Percentiles rank a stretch among this genome's conserved stretches.
These are phyloP conservation scores for Suillus sp. DNA, from an alignment of 768 basidiomycete genomes.

Conservation along the genomic window DNA sequence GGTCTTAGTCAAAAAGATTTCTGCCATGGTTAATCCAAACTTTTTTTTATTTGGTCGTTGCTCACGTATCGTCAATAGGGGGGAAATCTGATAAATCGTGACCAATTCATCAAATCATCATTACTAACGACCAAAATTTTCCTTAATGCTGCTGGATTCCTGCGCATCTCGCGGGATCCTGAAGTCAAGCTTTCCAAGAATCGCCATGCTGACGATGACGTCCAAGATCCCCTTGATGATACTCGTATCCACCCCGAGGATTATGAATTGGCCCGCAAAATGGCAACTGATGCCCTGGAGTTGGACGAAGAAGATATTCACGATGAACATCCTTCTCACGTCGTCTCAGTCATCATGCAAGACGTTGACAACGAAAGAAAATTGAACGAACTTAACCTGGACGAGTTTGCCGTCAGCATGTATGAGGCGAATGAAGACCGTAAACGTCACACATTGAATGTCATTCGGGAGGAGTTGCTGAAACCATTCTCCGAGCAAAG, in stretches of 20 bases:
- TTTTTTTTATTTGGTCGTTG: neutral
- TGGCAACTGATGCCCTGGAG: conserved; percentile 97
- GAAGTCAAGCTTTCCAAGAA: conserved; percentile 64
- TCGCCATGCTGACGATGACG: conserved; percentile 61
- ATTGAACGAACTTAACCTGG: conserved; percentile 87
- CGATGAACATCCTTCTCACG: conserved; percentile 88
- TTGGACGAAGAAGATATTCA: conserved; percentile 97
- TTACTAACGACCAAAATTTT: conserved; percentile 87
- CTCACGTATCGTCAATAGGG: conserved; percentile 52
- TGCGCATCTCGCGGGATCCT: conserved; percentile 78
- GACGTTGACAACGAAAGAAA: conserved; percentile 79
- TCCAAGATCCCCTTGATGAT: conserved; percentile 87
- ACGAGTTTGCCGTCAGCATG: conserved; percentile 94
- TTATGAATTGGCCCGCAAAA: conserved; percentile 96
- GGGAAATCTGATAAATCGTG: conserved; percentile 82
- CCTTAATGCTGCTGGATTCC: conserved; percentile 89
- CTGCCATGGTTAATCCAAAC: conserved; percentile 57
- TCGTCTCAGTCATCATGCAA: conserved; percentile 83
- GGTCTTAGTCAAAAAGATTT: conserved; percentile 78
- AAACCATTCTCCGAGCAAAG: conserved; percentile 80
- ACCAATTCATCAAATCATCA: conserved; percentile 81
- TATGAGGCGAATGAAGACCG: conserved; percentile 79
- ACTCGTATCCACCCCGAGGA: conserved; percentile 98
- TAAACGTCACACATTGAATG: conserved; percentile 87
- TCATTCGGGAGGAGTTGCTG: conserved; percentile 85